These are phyloP conservation scores for Auricularia sp. DNA, from an alignment of 768 basidiomycete species.

Conservation along the genomic window DNA sequence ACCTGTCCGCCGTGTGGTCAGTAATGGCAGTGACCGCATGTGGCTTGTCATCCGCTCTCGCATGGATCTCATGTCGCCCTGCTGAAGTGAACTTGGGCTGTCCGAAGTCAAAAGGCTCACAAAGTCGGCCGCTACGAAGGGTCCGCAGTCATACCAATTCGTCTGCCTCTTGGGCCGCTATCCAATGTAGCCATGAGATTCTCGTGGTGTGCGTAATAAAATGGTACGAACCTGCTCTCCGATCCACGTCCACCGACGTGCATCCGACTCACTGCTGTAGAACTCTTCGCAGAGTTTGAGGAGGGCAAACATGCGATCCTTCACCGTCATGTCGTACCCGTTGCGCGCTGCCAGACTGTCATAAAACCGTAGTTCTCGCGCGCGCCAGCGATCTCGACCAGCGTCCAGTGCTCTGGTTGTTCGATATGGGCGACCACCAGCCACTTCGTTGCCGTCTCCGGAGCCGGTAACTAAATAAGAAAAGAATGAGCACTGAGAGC, in stretches of 20 bases:
- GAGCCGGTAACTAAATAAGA: background rate
- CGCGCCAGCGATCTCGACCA: background rate
- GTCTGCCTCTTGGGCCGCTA: background rate
- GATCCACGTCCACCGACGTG: background rate
- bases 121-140: background rate
- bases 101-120: background rate
- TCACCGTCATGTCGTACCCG: background rate
- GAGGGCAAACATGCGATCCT: background rate
- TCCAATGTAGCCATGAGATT: background rate
- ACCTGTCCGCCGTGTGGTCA: too few species aligned
- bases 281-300: background rate
- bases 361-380: background rate
- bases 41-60: background rate
- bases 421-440: background rate
- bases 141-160: background rate
- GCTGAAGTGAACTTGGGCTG: background rate
- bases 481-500: too few species aligned
- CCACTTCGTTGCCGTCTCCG: background rate
- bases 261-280: background rate
- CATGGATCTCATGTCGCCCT: background rate
- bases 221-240: background rate
- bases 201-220: too few species aligned
- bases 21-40: too few species aligned
- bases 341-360: background rate
- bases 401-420: background rate